phyloP scores from a whole-genome alignment of 306 rosid genomes.

The Sicyos baderoa region DNA sequence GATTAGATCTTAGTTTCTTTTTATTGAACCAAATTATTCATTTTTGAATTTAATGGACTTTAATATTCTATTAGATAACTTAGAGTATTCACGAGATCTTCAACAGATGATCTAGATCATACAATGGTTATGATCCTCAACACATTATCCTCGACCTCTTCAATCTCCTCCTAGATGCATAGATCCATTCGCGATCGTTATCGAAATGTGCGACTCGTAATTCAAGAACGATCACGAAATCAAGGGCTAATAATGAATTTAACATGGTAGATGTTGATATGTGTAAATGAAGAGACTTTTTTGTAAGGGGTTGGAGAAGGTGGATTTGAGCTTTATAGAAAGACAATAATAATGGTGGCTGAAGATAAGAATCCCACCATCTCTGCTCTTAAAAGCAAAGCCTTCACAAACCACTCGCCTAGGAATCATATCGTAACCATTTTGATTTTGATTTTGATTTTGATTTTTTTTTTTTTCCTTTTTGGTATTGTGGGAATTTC shows the following conservation, averaged over 20 bases:
- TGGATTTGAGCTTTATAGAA: not conserved
- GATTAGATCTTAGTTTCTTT: too few species aligned
- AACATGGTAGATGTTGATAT: slow-evolving; percentile 13
- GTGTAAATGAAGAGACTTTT: not conserved
- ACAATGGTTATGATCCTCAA: too few species aligned
- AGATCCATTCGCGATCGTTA: not conserved
- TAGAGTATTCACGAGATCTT: too few species aligned
- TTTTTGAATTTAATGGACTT: too few species aligned
- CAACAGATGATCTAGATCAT: too few species aligned
- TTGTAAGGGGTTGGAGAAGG: not conserved
- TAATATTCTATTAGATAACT: too few species aligned
- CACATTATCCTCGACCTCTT: too few species aligned
- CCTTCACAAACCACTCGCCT: slow-evolving; percentile 1
- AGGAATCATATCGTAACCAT: slow-evolving; percentile 13
- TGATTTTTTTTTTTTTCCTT: too few species aligned
- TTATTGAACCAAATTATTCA: too few species aligned
- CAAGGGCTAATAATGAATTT: not conserved
- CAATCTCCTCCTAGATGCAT: not conserved
- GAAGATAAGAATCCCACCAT: slow-evolving; percentile 14
- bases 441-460: not conserved
- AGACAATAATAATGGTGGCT: not conserved
- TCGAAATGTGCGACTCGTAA: not conserved
- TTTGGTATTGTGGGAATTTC: slow-evolving; percentile 13
- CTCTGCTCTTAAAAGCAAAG: not conserved
- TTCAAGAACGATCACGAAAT: not conserved